These are phyloP conservation scores for Prunus salicina DNA, from an alignment of 306 rosid species.

Conservation along the genomic window DNA sequence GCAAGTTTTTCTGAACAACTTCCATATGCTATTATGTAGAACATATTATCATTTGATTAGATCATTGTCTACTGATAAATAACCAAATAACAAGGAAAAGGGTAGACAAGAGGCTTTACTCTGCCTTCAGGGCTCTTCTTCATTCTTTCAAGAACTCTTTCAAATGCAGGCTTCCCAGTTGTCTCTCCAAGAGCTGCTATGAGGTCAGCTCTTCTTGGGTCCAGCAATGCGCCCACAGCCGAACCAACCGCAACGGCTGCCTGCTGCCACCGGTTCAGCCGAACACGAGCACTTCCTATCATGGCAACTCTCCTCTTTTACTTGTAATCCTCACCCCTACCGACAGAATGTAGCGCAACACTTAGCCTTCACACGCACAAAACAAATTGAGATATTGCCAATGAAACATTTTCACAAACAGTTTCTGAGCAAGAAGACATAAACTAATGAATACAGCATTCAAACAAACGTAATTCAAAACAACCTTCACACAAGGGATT, in stretches of 20 bases:
- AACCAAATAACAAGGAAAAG: background rate
- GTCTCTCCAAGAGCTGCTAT: slow-evolving; percentile 97
- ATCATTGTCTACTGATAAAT: background rate
- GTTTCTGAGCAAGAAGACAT: background rate
- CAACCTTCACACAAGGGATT: background rate
- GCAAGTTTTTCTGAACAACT: background rate
- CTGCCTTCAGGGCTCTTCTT: slow-evolving; percentile 67
- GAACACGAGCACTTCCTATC: slow-evolving; percentile 53
- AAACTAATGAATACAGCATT: background rate
- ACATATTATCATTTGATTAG: background rate
- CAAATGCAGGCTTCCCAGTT: slow-evolving; percentile 87
- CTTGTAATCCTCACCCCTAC: background rate
- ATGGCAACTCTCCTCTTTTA: slow-evolving; percentile 29
- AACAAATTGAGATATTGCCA: background rate
- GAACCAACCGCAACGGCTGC: slow-evolving; percentile 89
- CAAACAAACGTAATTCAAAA: background rate
- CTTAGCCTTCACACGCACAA: background rate
- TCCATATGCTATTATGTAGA: background rate
- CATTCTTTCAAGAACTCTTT: slow-evolving; percentile 83
- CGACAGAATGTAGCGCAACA: background rate
- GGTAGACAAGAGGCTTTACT: slow-evolving; percentile 35
- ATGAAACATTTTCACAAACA: slow-evolving; percentile 13
- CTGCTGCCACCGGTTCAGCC: slow-evolving; percentile 81
- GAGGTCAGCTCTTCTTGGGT: slow-evolving; percentile 92
- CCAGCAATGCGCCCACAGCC: slow-evolving; percentile 84